Evolutionary conservation across 306 rosid species (phyloP).

Genomic region (Senna siamea): DNA sequence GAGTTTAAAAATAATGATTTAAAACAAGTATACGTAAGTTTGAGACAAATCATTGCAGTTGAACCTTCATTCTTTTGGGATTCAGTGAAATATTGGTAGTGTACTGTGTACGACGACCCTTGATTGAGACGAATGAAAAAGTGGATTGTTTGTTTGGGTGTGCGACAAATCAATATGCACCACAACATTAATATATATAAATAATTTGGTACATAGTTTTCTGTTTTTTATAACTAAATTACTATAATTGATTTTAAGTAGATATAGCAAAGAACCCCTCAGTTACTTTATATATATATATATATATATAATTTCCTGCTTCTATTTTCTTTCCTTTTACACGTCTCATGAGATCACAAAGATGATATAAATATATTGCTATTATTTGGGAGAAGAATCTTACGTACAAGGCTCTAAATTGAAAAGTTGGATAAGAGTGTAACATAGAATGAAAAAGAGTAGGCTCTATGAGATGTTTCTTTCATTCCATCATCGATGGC

Average conservation of each 20-base stretch:
- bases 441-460: background rate
- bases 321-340: background rate
- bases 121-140: background rate
- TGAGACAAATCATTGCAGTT: background rate
- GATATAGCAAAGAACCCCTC: background rate
- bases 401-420: background rate
- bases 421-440: background rate
- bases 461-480: background rate
- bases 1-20: too few species aligned
- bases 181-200: background rate
- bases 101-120: background rate
- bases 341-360: background rate
- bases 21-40: too few species aligned
- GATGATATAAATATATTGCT: background rate
- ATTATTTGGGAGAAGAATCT: background rate
- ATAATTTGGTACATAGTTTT: background rate
- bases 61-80: background rate
- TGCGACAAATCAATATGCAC: background rate
- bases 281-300: too few species aligned
- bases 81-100: background rate
- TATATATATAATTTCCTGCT: too few species aligned
- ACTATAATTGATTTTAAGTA: background rate
- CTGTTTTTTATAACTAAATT: background rate
- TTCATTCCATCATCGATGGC: slow-evolving; percentile 21
- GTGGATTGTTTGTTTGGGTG: too few species aligned